A percentile compares a stretch with the other conserved stretches of the same genome.
phyloP scores from a whole-genome alignment of 176 grass and related monocot genomes.

The Avena atlantica region DNA sequence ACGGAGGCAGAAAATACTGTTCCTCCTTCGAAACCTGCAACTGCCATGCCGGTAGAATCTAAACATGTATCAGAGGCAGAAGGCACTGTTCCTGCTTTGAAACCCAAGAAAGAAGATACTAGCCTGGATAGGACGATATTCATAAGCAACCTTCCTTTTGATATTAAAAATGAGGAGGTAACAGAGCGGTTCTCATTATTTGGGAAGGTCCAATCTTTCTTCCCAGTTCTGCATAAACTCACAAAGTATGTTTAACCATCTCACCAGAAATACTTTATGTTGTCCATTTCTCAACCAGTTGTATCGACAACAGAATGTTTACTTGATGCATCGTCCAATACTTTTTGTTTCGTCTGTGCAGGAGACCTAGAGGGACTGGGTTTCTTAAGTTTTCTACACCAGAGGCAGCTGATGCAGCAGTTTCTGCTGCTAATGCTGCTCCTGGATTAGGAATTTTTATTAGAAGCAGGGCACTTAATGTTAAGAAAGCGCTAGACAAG shows the following conservation, averaged over 20 bases:
- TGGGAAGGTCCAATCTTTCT: slow-evolving; percentile 86
- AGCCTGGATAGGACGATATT: slow-evolving; percentile 86
- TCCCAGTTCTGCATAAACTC: slow-evolving; percentile 89
- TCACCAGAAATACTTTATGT: background rate
- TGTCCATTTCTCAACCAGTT: background rate
- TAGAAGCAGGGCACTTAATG: slow-evolving; percentile 74
- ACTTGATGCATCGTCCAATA: slow-evolving; percentile 32
- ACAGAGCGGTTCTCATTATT: slow-evolving; percentile 77
- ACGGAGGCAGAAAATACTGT: slow-evolving; percentile 24
- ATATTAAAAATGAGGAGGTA: slow-evolving; percentile 73
- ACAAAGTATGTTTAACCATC: slow-evolving; percentile 76
- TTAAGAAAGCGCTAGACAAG: slow-evolving; percentile 82
- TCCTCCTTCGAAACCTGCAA: slow-evolving; percentile 31
- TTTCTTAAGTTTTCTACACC: slow-evolving; percentile 79
- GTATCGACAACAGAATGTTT: slow-evolving; percentile 16
- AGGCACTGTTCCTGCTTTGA: slow-evolving; percentile 23
- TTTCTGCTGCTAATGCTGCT: slow-evolving; percentile 77
- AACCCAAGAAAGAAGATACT: slow-evolving; percentile 57
- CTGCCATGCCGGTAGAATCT: slow-evolving; percentile 14
- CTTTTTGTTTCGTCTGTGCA: slow-evolving; percentile 40
- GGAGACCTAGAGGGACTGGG: slow-evolving; percentile 85
- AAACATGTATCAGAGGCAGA: slow-evolving; percentile 37
- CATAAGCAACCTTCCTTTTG: slow-evolving; percentile 96
- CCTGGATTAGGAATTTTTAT: slow-evolving; percentile 89
- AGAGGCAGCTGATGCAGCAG: slow-evolving; percentile 69